Evolutionary conservation across 179 eudicot genomes (phyloP).

Genomic region (Amaranthus tricolor): DNA sequence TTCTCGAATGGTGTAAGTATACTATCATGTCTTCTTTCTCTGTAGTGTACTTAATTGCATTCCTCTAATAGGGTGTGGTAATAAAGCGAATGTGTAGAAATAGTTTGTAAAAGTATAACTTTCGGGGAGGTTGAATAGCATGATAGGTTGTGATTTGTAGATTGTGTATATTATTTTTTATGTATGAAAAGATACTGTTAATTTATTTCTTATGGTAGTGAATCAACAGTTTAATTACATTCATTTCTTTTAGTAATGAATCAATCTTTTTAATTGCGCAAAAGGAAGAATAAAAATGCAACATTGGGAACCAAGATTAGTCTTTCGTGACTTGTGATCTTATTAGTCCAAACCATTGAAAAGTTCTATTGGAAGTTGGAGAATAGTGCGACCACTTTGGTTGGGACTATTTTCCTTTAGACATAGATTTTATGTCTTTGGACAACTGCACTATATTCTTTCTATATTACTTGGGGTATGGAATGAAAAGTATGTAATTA

Average conservation of each 20-base stretch:
- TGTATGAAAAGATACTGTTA: too few relatives aligned
- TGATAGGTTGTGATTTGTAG: too few relatives aligned
- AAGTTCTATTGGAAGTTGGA: not conserved
- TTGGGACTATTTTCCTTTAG: not conserved
- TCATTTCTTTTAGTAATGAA: too few relatives aligned
- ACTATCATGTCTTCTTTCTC: not conserved
- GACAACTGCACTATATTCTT: not conserved
- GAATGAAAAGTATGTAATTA: not conserved
- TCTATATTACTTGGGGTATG: not conserved
- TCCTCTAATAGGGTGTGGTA: too few relatives aligned
- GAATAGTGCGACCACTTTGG: not conserved
- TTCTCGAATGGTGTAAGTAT: constrained; percentile 98
- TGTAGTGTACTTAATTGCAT: not conserved
- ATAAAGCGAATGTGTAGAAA: too few relatives aligned
- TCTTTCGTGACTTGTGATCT: not conserved
- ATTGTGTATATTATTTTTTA: too few relatives aligned
- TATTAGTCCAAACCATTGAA: not conserved
- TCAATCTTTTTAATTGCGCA: too few relatives aligned
- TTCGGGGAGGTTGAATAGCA: too few relatives aligned
- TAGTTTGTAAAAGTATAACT: too few relatives aligned
- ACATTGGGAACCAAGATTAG: constrained; percentile 3
- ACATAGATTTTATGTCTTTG: not conserved
- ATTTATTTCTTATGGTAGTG: too few relatives aligned
- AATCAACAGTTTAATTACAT: too few relatives aligned
- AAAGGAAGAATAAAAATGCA: not conserved